A percentile compares a stretch with the other conserved stretches of the same genome.
Evolutionary conservation across 2,329 filamentous ascomycete genomes (phyloP).

Genomic region (Pyricularia grisea): DNA sequence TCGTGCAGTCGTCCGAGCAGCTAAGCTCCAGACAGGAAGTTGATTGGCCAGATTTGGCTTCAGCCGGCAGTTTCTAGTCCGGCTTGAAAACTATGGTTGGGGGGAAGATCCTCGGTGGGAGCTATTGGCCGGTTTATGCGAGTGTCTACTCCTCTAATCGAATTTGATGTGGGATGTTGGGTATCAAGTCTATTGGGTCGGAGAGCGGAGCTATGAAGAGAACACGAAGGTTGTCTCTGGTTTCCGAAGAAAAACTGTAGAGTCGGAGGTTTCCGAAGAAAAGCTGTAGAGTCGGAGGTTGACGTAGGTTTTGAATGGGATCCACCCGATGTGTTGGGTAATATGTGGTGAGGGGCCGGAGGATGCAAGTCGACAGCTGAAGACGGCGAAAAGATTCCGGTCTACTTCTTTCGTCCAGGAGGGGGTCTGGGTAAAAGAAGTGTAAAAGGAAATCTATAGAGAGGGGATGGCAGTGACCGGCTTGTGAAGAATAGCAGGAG

Average conservation of each 20-base stretch:
- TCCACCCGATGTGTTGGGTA: not conserved
- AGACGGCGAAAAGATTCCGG: not conserved
- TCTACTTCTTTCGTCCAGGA: conserved; percentile 1
- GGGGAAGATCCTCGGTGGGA: not conserved
- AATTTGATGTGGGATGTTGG: not conserved
- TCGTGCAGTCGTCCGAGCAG: conserved; percentile 2
- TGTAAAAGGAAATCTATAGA: not conserved
- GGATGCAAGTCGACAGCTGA: not conserved
- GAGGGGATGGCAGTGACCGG: not conserved
- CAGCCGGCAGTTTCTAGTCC: not conserved
- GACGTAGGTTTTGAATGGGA: not conserved
- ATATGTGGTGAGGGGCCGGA: not conserved
- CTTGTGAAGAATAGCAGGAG: not conserved
- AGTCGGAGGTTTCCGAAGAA: not conserved
- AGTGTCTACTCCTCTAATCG: not conserved
- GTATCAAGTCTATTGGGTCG: conserved; percentile 3
- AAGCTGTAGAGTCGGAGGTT: not conserved
- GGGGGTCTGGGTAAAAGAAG: not conserved
- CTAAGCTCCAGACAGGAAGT: conserved; percentile 1
- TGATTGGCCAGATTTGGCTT: conserved; percentile 2
- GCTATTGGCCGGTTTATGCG: not conserved
- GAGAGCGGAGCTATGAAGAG: not conserved
- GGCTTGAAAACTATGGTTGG: not conserved
- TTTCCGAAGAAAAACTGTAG: not conserved
- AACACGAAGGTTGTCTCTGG: not conserved